Evolutionary conservation across 1,139 yeast genomes (phyloP).

Genomic region (Blastobotrys capitulatus): DNA sequence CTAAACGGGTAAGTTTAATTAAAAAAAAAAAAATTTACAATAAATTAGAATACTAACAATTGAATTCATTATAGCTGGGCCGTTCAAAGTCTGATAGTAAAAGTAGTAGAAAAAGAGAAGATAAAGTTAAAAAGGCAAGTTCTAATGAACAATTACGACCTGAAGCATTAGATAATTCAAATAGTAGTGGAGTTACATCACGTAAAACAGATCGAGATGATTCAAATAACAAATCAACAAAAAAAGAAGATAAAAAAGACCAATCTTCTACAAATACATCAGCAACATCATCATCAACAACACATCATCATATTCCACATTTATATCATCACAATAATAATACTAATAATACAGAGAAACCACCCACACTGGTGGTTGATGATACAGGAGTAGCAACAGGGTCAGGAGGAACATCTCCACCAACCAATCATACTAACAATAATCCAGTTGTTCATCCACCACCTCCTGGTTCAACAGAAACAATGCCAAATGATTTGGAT

Average conservation of each 20-base stretch:
- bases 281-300: not conserved
- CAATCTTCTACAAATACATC: not conserved
- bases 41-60: not conserved
- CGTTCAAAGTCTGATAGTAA: conserved; percentile 29
- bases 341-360: not conserved
- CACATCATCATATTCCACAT: not conserved
- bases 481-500: conserved; percentile 36
- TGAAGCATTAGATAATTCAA: conserved; percentile 15
- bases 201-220: conserved; percentile 3
- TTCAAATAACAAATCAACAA: not conserved
- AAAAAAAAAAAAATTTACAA: not conserved
- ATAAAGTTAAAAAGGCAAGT: conserved; percentile 16
- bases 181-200: not conserved
- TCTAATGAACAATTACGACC: conserved; percentile 21
- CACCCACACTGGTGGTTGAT: conserved; percentile 6
- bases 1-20: conserved; percentile 27
- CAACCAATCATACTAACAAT: not conserved
- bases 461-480: conserved; percentile 36
- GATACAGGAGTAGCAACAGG: no score
- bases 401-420: conserved; percentile 8
- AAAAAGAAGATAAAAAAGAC: no score
- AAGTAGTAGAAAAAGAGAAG: conserved; percentile 13
- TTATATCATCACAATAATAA: not conserved
- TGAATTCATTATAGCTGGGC: conserved; percentile 25
- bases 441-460: conserved; percentile 23